Evolutionary conservation across 2,329 filamentous ascomycete genomes (phyloP).

Genomic region (Cephalotrichum gorgonifer): DNA sequence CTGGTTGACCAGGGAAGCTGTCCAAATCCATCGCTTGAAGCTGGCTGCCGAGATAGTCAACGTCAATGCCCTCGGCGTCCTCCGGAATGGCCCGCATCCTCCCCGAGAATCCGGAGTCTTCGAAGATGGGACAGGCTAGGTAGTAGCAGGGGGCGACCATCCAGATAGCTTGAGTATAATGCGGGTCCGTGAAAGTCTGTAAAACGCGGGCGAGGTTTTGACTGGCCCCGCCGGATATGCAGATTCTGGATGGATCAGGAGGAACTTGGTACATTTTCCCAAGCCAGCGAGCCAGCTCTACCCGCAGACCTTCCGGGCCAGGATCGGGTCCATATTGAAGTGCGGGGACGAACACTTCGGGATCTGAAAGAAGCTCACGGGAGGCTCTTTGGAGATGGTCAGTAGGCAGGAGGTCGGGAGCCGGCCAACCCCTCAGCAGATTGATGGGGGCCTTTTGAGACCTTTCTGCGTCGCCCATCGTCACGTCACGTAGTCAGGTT

Average conservation of each 20-base stretch:
- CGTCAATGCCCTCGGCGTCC: conserved; percentile 66
- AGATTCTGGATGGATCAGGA: conserved; percentile 49
- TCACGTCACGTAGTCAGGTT: neutral
- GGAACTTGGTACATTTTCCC: conserved; percentile 43
- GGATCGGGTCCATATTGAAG: conserved; percentile 72
- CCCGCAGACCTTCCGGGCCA: conserved; percentile 61
- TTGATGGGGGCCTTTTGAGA: conserved; percentile 42
- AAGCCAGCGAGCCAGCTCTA: conserved; percentile 62
- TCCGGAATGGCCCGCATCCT: conserved; percentile 63
- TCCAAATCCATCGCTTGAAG: conserved; percentile 26
- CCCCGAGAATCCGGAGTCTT: conserved; percentile 64
- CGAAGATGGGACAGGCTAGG: conserved; percentile 75
- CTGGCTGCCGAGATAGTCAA: conserved; percentile 31
- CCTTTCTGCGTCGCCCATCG: neutral
- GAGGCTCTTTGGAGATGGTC: conserved; percentile 51
- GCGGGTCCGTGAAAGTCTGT: conserved; percentile 70
- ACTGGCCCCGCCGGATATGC: conserved; percentile 75
- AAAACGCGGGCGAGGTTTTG: conserved; percentile 72
- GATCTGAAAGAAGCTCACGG: conserved; percentile 48
- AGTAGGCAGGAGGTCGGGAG: conserved; percentile 52
- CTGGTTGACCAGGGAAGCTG: neutral
- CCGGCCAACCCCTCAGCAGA: conserved; percentile 60
- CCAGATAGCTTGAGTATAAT: conserved; percentile 67
- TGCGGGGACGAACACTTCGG: conserved; percentile 47
- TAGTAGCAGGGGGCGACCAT: conserved; percentile 76